Base-by-base conservation (phyloP, 331 rosid genomes). In the Dryas integrifolia region DNA sequence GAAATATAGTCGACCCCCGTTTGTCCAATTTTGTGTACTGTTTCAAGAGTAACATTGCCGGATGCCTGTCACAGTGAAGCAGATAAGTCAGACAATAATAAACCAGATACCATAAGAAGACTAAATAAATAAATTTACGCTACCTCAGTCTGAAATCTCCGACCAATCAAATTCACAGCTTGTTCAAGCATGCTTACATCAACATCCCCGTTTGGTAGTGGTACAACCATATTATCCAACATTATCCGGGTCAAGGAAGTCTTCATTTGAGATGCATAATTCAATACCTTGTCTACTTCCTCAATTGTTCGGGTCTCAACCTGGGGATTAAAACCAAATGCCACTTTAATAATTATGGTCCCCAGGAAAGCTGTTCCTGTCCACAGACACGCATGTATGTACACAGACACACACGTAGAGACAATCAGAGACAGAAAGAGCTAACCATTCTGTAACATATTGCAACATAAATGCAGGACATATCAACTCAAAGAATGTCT, bases 221-320 rank as follows among this genome's bases (percentile, higher is more conserved):
- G 96, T 58, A 85, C 86, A 69, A 89, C 96, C 98, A 94, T 91
- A 78, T 94, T 89, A 76, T 94, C 97, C 95, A 89, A 83, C 98
- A 94, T 91, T 70, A 91, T 88, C 71, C 92, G 82, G 75, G 90
- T 89, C 82, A 94, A 76, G 69, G 84, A 85, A 44, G 97, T 91
- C 82, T 86, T 84, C 60, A 87, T 84, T 79, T 89, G 87, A 57
- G 89, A 80, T 51, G 98, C 90, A 75, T 88, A 87, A 50, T 77
- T 74, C 46, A 91, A 77, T 60, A 84, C 96, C 76, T 89, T 91
- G 14, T 85, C 74, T 70, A 91, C 83, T 82, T 94, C 98, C 78
- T 91, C 93, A 11, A 89, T 83, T 46, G 96, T 94, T 77, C 98
- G 89, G 61, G 98, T 94, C 83, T 94, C 96, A 57, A 94, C 96